A percentile compares a stretch with the other conserved stretches of the same genome.
Conservation (phyloP, 2,329 filamentous ascomycete genomes). For the Colletotrichum tropicicola region DNA sequence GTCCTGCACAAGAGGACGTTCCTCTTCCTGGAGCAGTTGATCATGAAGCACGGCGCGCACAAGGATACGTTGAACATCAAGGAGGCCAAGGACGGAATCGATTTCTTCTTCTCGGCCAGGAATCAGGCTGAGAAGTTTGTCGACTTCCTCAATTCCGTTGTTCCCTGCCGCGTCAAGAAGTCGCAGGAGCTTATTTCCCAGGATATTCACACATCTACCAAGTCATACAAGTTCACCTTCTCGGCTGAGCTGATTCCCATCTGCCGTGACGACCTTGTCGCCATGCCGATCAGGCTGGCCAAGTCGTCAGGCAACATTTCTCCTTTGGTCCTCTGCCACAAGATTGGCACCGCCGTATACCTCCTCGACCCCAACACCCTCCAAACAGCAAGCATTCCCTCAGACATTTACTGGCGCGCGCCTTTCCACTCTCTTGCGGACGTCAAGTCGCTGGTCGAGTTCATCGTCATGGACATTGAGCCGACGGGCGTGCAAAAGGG, state of each 20-base stretch:
- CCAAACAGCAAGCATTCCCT: conserved; percentile 86
- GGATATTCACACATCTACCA: conserved; percentile 89
- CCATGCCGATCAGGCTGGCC: conserved; percentile 87
- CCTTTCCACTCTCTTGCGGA: conserved; percentile 89
- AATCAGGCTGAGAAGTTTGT: conserved; percentile 94
- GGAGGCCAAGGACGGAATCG: conserved; percentile 93
- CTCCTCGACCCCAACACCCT: conserved; percentile 91
- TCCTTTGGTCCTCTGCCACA: conserved; percentile 84
- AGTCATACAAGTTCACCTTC: conserved; percentile 94
- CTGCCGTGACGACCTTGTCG: conserved; percentile 97
- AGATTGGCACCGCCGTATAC: conserved; percentile 87
- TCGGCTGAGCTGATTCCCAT: conserved; percentile 91
- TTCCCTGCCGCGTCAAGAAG: conserved; percentile 81
- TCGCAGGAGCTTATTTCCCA: conserved; percentile 87
- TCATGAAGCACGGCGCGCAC: conserved; percentile 92
- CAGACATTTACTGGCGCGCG: conserved; percentile 87
- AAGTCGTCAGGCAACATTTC: conserved; percentile 89
- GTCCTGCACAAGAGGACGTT: conserved; percentile 90
- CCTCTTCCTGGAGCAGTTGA: conserved; percentile 85
- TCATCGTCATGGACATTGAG: conserved; percentile 95
- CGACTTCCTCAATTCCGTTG: conserved; percentile 86
- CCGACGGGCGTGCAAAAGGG: conserved; percentile 78
- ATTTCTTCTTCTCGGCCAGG: conserved; percentile 91
- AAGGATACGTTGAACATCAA: conserved; percentile 97
- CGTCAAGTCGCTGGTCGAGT: conserved; percentile 86